Evolutionary conservation across 495 filamentous ascomycete genomes (phyloP), one percentile per base, ranked within the genome.

Genomic region (Penicillium cosmopolitanum): DNA sequence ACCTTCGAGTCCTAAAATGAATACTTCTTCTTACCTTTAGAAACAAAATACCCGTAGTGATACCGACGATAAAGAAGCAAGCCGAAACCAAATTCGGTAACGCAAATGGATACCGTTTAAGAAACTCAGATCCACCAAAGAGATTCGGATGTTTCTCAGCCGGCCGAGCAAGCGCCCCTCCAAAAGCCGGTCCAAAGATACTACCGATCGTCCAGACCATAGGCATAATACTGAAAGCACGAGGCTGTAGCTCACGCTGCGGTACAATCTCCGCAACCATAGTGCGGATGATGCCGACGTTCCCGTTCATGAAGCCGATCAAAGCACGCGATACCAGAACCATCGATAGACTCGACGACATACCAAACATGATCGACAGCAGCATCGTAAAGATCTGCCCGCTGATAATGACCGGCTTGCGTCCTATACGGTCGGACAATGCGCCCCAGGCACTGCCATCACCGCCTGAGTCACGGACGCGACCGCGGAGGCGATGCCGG

Each of bases 151-250:
- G 83, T 44, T 89, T 85, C 42, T 79, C 75, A 1, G 86, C 84
- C 3, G 94, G 94, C 53, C 89, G 85, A 8, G 92, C 89, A 54
- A 98, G 85, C 40, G 88, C 85, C 3, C 94, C 94, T 23, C 94
- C 94, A 65, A 97, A 88, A 2, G 87, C 85, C 3, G 94, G 94
- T 0, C 94, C 94, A 68, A 97, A 86, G n/a, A 97, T 89, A 43
- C 84, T 88, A 1, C 92, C 92, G 51, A 93, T 81, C 10, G 85
- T 88, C 89, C 90, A 92, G 33, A 85, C 85, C 10, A 96, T 71
- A 16, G 91, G 90, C 91, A 96, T 96, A 58, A 95, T 80, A 51
- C 86, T 89, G 70, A 94, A 93, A 1, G 90, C 92, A 36, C 84
- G 79, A 0, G 92, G 92, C 61, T 96, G 92, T 18, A 96, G 80